These are phyloP conservation scores for Nothophaeocryptopus gaeumannii DNA, from an alignment of 2,329 filamentous ascomycete species.

Conservation along the genomic window DNA sequence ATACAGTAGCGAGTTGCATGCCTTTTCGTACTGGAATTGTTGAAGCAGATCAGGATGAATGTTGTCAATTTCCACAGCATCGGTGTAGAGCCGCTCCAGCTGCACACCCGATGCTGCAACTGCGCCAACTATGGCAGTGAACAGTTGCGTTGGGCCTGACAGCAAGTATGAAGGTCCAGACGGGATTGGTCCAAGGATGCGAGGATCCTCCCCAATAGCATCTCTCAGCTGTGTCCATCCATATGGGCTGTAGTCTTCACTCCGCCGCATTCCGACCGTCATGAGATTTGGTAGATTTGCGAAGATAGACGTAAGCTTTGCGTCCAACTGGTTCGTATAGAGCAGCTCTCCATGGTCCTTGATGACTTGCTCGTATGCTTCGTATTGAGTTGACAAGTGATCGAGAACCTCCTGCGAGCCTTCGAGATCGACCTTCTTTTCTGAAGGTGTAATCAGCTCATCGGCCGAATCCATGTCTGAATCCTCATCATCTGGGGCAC, in stretches of 20 bases:
- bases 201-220: constrained; percentile 29
- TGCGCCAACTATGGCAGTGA: constrained; percentile 27
- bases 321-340: constrained; percentile 14
- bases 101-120: constrained; percentile 13
- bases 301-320: constrained; percentile 20
- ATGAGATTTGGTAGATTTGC: constrained; percentile 27
- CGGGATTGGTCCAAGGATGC: constrained; percentile 28
- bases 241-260: constrained; percentile 30
- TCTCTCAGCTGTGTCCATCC: constrained; percentile 28
- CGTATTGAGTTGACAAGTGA: constrained; percentile 16
- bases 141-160: constrained; percentile 27
- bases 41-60: constrained; percentile 19
- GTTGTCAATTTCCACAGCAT: constrained; percentile 33
- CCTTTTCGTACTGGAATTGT: constrained; percentile 18
- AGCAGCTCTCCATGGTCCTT: constrained; percentile 25
- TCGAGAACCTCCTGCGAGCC: constrained; percentile 11
- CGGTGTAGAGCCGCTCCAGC: constrained; percentile 33
- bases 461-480: constrained; percentile 18
- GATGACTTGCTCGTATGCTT: constrained; percentile 23
- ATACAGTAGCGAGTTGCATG: constrained; percentile 28
- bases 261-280: constrained; percentile 33
- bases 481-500: constrained; percentile 21
- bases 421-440: constrained; percentile 3
- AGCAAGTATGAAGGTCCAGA: constrained; percentile 17
- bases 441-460: constrained; percentile 11